Evolutionary conservation across 106 monocot genomes (phyloP).

Genomic region (Iris macrosiphon): DNA sequence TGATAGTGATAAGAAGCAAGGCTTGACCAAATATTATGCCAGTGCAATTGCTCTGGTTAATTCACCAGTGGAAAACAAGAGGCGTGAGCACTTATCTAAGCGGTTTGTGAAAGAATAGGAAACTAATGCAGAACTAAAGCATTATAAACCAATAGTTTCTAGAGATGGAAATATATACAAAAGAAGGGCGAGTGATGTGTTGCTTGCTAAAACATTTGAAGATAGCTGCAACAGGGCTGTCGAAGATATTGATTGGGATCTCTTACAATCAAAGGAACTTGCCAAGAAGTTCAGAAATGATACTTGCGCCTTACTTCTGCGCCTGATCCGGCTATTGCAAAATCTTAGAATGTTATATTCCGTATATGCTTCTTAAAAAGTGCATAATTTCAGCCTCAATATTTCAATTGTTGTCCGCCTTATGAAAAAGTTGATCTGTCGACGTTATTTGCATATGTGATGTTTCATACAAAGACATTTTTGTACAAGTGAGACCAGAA

Average conservation of each 20-base stretch:
- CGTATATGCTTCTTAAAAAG: too few relatives aligned
- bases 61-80: slow-evolving; percentile 77
- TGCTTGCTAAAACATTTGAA: slow-evolving; percentile 45
- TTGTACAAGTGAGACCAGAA: slow-evolving; percentile 77
- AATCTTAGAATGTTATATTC: background rate
- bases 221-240: slow-evolving; percentile 42
- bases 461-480: background rate
- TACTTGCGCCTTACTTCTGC: slow-evolving; percentile 88
- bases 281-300: slow-evolving; percentile 81
- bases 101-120: slow-evolving; percentile 69
- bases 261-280: slow-evolving; percentile 82
- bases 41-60: slow-evolving; percentile 58
- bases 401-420: background rate
- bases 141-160: slow-evolving; percentile 23
- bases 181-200: slow-evolving; percentile 36
- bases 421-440: too few relatives aligned
- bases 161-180: slow-evolving; percentile 32
- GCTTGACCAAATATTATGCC: slow-evolving; percentile 59
- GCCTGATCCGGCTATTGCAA: slow-evolving; percentile 78
- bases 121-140: slow-evolving; percentile 12
- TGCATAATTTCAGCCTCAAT: background rate
- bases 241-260: slow-evolving; percentile 93
- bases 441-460: background rate
- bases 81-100: slow-evolving; percentile 62
- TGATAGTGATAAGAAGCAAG: slow-evolving; percentile 73